A percentile compares a stretch with the other conserved stretches of the same genome.
These are phyloP conservation scores for Leccinum barrowsii DNA, from an alignment of 768 basidiomycete genomes.

Conservation along the genomic window DNA sequence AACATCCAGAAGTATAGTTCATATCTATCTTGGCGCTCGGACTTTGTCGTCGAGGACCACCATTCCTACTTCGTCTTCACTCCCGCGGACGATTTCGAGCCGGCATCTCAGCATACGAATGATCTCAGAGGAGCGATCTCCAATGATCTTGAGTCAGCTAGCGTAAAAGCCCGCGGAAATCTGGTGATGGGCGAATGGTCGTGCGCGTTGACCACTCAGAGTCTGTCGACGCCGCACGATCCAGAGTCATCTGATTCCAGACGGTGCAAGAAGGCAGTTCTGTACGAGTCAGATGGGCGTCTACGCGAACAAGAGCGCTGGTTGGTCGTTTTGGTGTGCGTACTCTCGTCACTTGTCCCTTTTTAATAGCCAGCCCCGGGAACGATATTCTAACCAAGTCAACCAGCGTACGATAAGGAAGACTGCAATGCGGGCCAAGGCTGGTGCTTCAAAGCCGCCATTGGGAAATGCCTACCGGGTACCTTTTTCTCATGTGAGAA, in stretches of 20 bases:
- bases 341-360: not conserved
- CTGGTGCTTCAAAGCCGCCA: slow-evolving; percentile 67
- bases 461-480: slow-evolving; percentile 52
- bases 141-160: slow-evolving; percentile 18
- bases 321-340: slow-evolving; percentile 73
- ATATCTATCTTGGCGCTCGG: slow-evolving; percentile 46
- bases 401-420: slow-evolving; percentile 58
- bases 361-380: not conserved
- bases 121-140: slow-evolving; percentile 30
- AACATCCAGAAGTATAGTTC: slow-evolving; percentile 35
- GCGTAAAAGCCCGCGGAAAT: slow-evolving; percentile 35
- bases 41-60: slow-evolving; percentile 71
- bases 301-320: slow-evolving; percentile 53
- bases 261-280: slow-evolving; percentile 44
- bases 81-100: slow-evolving; percentile 43
- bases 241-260: slow-evolving; percentile 18
- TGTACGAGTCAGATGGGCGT: slow-evolving; percentile 56
- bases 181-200: slow-evolving; percentile 53
- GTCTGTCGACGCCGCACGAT: slow-evolving; percentile 47
- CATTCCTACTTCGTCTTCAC: slow-evolving; percentile 74
- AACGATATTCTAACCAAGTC: not conserved
- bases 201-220: slow-evolving; percentile 45
- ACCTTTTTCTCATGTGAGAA: slow-evolving; percentile 54
- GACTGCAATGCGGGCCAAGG: slow-evolving; percentile 53
- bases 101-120: slow-evolving; percentile 41